phyloP scores from a whole-genome alignment of 345 rosid genomes.

The Cochlearia excelsa region DNA sequence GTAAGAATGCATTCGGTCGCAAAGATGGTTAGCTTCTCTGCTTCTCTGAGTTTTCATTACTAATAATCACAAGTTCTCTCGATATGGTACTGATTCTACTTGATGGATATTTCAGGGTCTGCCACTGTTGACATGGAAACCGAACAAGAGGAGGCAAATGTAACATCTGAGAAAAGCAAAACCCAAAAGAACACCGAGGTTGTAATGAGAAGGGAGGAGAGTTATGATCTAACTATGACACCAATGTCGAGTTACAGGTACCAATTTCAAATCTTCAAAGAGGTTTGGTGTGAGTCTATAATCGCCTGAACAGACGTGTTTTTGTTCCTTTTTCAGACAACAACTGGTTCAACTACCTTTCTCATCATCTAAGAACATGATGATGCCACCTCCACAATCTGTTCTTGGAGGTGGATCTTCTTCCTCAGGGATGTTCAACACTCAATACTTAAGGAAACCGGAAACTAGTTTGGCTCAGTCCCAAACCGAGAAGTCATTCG shows the following conservation, averaged over 20 bases:
- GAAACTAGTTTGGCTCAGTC: conserved; percentile 46
- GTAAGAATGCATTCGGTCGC: conserved; percentile 89
- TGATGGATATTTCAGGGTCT: conserved; percentile 47
- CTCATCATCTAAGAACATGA: conserved; percentile 63
- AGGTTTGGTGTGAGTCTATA: conserved; percentile 4
- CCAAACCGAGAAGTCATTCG: conserved; percentile 37
- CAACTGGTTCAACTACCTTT: conserved; percentile 55
- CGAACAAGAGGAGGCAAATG: conserved; percentile 63
- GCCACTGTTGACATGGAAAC: conserved; percentile 47
- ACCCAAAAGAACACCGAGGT: conserved; percentile 42
- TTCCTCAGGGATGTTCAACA: conserved; percentile 23
- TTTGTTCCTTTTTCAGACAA: conserved; percentile 41
- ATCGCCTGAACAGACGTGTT: conserved; percentile 12
- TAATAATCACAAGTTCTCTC: not conserved
- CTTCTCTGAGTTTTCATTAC: not conserved
- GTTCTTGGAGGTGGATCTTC: conserved; percentile 33
- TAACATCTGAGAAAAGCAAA: conserved; percentile 43
- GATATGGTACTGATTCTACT: conserved; percentile 8
- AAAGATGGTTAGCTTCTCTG: conserved; percentile 68
- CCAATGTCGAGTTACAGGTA: conserved; percentile 71
- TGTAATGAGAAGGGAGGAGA: conserved; percentile 44
- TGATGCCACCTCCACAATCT: conserved; percentile 41
- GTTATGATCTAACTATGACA: conserved; percentile 55
- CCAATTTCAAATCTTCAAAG: not conserved
- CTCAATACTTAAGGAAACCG: conserved; percentile 31